These are phyloP conservation scores for Wallacemonas sp. DNA, from an alignment of 208 protist species.

Conservation along the genomic window DNA sequence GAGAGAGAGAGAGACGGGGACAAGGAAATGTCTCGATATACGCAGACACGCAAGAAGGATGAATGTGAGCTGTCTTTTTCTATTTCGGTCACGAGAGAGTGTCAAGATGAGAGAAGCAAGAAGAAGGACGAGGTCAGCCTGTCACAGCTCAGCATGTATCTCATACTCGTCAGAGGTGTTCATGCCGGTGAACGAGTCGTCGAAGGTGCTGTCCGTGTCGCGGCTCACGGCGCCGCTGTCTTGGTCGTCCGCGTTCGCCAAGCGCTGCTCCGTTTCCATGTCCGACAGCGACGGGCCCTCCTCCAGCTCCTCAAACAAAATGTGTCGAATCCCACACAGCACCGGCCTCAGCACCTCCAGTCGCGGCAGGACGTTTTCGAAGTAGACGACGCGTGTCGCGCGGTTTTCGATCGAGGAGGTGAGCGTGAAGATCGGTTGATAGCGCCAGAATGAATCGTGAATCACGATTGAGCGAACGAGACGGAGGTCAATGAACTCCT, in stretches of 20 bases:
- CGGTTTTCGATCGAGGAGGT: constrained; percentile 77
- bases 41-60: too few relatives aligned
- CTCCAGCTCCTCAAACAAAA: constrained; percentile 79
- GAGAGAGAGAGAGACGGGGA: too few relatives aligned
- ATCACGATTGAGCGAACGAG: constrained; percentile 77
- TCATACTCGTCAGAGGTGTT: constrained; percentile 10
- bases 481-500: constrained; percentile 62
- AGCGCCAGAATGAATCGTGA: constrained; percentile 83
- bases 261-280: constrained; percentile 33
- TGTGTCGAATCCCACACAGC: constrained; percentile 63
- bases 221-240: constrained; percentile 12
- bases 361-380: constrained; percentile 74
- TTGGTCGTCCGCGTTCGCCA: neutral
- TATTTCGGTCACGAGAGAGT: neutral
- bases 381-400: constrained; percentile 56
- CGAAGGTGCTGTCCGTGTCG: constrained; percentile 37
- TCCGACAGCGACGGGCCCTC: constrained; percentile 53
- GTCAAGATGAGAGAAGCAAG: too few relatives aligned
- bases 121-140: too few relatives aligned
- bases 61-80: neutral
- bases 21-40: too few relatives aligned
- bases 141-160: neutral
- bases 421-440: constrained; percentile 82
- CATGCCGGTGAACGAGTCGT: constrained; percentile 21
- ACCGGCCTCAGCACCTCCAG: constrained; percentile 67